Base-by-base conservation (phyloP, 2,329 filamentous ascomycete genomes). In the Trichoderma sp. region DNA sequence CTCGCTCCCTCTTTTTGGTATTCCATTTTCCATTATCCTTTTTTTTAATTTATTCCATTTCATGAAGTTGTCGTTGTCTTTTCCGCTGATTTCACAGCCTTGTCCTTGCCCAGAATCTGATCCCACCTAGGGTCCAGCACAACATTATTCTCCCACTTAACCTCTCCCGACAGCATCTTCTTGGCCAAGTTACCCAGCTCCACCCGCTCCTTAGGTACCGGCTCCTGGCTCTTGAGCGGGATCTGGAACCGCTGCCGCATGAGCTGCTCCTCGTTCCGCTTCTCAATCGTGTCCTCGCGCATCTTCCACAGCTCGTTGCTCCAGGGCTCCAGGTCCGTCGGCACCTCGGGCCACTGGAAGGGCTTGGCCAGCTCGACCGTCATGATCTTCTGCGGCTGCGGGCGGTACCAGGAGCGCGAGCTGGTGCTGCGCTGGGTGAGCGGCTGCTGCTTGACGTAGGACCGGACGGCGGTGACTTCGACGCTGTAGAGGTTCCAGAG, bases 401-500 rank as follows among this genome's bases (percentile, higher is more conserved):
- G 92, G 28, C 95, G 89, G 81, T 90, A 91, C 85, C 89, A 90
- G 74, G 86, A 86, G 73, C 87, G 86, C 77, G 82, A 85, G 77
- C 74, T 73, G 81, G 79, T 79, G 79, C 80, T 80, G 76, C 82
- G 88, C 71, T 87, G 87, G 43, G 88, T 88, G 71, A 87, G 86
- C 18, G 83, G 82, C 73, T 80, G 88, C 80, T 90, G 87, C 82
- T 93, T 90, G 79, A 98, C 89, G 73, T 79, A 95, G 68, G 93
- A 94, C 73, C 95, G 92, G 74, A 98, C 90, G 75, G 86, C 86
- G 67, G 89, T 84, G 69, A 91, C 89, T 74, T 91, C 87, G 73
- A 98, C 91, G 73, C 88, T 87, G 86, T 99, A 99, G 57, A 89
- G 88, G 81, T 97, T 91, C 84, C 89, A 93, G 74, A 99, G 91